Percentiles rank a stretch among this genome's conserved stretches.
Evolutionary conservation across 106 monocot genomes (phyloP).

Genomic region (Cymbidium sinense): DNA sequence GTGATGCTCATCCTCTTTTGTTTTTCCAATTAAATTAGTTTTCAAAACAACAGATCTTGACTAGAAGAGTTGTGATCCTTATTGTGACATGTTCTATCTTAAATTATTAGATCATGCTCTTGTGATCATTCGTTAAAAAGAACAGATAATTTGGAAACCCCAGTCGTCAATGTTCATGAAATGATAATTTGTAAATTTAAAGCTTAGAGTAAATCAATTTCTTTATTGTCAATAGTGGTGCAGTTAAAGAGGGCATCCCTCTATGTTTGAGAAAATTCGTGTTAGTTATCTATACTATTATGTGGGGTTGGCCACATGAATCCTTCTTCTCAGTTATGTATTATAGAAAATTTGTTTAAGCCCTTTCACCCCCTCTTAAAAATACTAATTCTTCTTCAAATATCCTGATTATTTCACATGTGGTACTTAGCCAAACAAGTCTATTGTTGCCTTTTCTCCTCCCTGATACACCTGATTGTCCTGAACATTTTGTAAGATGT

Average conservation of each 20-base stretch:
- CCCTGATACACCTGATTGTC: background rate
- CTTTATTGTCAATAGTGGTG: background rate
- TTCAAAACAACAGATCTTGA: background rate
- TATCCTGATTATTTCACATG: too few species aligned
- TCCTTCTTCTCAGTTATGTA: too few species aligned
- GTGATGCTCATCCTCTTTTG: too few species aligned
- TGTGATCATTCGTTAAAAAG: background rate
- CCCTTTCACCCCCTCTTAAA: too few species aligned
- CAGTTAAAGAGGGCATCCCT: too few species aligned
- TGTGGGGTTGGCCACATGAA: too few species aligned
- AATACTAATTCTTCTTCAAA: too few species aligned
- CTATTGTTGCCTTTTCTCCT: background rate
- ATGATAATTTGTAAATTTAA: constrained; percentile 1
- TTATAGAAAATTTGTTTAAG: too few species aligned
- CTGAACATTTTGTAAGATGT: background rate
- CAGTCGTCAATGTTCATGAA: background rate
- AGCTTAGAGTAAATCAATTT: background rate
- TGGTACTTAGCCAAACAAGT: too few species aligned
- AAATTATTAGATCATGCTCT: background rate
- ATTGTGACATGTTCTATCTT: background rate
- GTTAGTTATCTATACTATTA: too few species aligned
- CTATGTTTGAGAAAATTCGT: too few species aligned
- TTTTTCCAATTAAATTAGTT: too few species aligned
- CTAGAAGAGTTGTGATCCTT: background rate
- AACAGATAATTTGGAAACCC: background rate